Evolutionary conservation across 257 asterid genomes (phyloP).

Genomic region (Fraxinus quadrangulata): DNA sequence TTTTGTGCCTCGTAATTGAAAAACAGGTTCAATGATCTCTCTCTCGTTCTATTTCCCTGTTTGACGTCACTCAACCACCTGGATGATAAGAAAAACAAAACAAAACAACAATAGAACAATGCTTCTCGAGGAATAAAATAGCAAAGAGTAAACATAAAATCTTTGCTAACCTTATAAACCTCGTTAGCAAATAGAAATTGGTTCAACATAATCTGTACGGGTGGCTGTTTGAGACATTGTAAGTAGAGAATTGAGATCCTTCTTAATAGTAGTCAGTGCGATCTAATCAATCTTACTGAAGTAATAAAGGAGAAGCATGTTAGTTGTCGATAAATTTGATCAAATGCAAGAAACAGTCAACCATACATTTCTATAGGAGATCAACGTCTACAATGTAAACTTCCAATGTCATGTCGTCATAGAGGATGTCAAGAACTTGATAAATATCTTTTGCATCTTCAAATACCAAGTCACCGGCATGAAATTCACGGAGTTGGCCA

Average conservation of each 20-base stretch:
- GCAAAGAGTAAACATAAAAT: background rate
- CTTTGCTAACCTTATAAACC: background rate
- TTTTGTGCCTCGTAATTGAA: too few species aligned
- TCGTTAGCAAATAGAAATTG: background rate
- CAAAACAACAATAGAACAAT: background rate
- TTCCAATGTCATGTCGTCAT: constrained; percentile 54
- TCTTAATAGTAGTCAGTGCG: background rate
- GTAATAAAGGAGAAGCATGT: background rate
- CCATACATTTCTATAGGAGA: constrained; percentile 26
- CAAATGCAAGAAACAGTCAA: background rate
- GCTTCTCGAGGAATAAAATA: background rate
- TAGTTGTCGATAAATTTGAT: background rate
- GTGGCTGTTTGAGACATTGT: background rate
- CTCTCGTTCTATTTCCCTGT: too few species aligned
- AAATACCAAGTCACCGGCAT: constrained; percentile 58
- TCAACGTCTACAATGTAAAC: constrained; percentile 28
- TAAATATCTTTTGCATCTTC: constrained; percentile 42
- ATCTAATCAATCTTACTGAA: background rate
- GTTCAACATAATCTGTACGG: background rate
- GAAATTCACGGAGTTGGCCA: constrained; percentile 68
- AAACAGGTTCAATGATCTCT: too few species aligned
- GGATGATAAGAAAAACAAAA: background rate
- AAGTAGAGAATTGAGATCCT: background rate
- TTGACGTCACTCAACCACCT: background rate
- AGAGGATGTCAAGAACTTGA: constrained; percentile 53